Base-by-base conservation (phyloP, 2,329 filamentous ascomycete species). In the Leptodontidium sp. region DNA sequence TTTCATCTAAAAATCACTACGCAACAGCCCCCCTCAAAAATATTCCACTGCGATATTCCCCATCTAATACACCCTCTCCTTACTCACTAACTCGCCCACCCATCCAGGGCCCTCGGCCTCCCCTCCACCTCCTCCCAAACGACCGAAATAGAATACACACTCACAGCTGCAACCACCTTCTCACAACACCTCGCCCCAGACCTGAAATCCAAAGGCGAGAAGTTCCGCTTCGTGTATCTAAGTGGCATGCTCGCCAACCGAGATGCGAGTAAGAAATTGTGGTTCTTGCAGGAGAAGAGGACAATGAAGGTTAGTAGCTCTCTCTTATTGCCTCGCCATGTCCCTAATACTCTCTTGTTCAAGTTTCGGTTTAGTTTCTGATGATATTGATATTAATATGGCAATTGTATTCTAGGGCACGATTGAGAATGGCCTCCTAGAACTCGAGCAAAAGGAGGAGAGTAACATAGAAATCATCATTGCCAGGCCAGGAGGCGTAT, bases 181-280 rank as follows among this genome's bases (percentile, higher is more conserved):
- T 64, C 70, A 6, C 67, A 74, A 4, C 40, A 68, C 32, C 61
- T 77, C 5, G 68, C 72, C 2, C 70, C 75, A 0, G 12, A 58
- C 12, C 32, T 69, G 24, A 67, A 67, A 24, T 53, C 32, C 14
- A 65, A 66, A 61, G 75, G 73, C 0, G 75, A 74, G 52, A 78
- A 72, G 45, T 84, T 85, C 68, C 76, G 81, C 1, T 84, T 84
- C 68, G 72, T 84, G 2, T 83, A 81, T 71, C 70, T 81, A 32
- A 79, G 77, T 61, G 79, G 78, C 15, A 78, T 73, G 61, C 75
- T 79, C 26, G 79, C 80, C 17, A 80, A 82, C 70, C 77, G 80
- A 66, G 78, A 83, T 68, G 77, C 80, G 71, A 77, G 76, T 26
- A 77, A 78, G 61, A 75, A 75, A 15, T 68, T 83, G 45, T 83